These are phyloP conservation scores for Gonapodya sp. DNA, from an alignment of 192 early-diverging fungal species.

Conservation along the genomic window DNA sequence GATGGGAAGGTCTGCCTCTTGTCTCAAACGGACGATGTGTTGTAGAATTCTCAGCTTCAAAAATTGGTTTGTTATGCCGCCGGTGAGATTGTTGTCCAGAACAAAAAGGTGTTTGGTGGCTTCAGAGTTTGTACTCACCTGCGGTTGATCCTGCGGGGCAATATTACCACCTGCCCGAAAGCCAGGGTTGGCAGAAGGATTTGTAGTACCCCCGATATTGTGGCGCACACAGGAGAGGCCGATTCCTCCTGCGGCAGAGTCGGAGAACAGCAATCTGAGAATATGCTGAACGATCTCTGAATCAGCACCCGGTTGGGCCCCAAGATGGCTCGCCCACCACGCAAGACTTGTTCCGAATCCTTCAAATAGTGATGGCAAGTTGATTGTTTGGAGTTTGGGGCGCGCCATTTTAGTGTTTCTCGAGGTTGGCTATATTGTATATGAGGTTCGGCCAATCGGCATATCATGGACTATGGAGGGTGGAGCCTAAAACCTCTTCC, in stretches of 20 bases:
- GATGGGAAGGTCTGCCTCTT: not conserved
- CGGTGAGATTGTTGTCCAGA: too few species aligned
- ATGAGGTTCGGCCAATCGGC: too few species aligned
- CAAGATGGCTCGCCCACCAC: not conserved
- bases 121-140: not conserved
- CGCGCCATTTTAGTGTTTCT: too few species aligned
- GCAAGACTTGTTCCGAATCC: not conserved
- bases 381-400: not conserved
- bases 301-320: not conserved
- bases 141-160: not conserved
- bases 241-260: not conserved
- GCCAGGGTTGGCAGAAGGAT: not conserved
- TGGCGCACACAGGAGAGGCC: not conserved
- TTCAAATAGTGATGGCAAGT: not conserved
- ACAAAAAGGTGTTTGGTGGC: too few species aligned
- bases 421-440: too few species aligned
- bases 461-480: too few species aligned
- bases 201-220: not conserved
- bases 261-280: not conserved
- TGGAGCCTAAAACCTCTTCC: too few species aligned
- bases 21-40: not conserved
- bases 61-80: too few species aligned
- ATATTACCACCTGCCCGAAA: not conserved
- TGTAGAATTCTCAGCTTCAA: too few species aligned
- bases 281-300: not conserved